Percentiles rank a stretch among this genome's conserved stretches.
Evolutionary conservation across 371 early-diverging fungal genomes (phyloP).

Genomic region (Syncephalastrum monosporum): DNA sequence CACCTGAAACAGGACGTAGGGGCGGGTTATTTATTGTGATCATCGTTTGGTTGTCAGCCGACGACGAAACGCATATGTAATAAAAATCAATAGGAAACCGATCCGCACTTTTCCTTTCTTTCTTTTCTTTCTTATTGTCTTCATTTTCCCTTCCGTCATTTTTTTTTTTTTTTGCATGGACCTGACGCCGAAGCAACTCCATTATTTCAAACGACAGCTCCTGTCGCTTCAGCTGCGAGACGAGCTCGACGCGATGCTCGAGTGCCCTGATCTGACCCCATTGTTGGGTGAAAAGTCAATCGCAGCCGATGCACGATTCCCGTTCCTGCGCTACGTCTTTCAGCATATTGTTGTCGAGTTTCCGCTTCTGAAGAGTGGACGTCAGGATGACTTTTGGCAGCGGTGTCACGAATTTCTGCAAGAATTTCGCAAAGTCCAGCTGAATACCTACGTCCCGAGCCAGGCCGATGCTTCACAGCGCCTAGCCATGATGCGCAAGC

Average conservation of each 20-base stretch:
- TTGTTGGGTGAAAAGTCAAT: conserved; percentile 9
- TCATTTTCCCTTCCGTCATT: neutral
- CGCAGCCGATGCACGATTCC: conserved; percentile 9
- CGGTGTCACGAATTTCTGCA: conserved; percentile 34
- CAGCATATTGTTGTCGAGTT: conserved; percentile 34
- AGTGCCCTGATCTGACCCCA: conserved; percentile 12
- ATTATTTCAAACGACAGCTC: conserved; percentile 33
- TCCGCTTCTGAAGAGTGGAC: conserved; percentile 35
- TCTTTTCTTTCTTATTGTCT: neutral
- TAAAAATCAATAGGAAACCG: too few relatives aligned
- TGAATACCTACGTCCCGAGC: conserved; percentile 31
- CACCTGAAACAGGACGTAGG: too few relatives aligned
- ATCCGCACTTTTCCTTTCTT: conserved; percentile 2
- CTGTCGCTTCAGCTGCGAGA: conserved; percentile 24
- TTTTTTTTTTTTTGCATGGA: conserved; percentile 10
- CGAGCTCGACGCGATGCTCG: conserved; percentile 16
- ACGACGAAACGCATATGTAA: too few relatives aligned
- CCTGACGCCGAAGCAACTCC: conserved; percentile 22
- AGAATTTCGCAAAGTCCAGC: conserved; percentile 32
- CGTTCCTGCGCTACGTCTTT: conserved; percentile 36
- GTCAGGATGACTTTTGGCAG: conserved; percentile 30
- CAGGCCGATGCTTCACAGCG: conserved; percentile 31
- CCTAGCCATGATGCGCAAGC: conserved; percentile 33
- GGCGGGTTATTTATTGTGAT: too few relatives aligned
- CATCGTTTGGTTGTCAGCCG: too few relatives aligned